Percentiles rank a stretch among this genome's conserved stretches.
Evolutionary conservation across 192 early-diverging fungal species (phyloP).

Genomic region (Glomus cerebriforme): DNA sequence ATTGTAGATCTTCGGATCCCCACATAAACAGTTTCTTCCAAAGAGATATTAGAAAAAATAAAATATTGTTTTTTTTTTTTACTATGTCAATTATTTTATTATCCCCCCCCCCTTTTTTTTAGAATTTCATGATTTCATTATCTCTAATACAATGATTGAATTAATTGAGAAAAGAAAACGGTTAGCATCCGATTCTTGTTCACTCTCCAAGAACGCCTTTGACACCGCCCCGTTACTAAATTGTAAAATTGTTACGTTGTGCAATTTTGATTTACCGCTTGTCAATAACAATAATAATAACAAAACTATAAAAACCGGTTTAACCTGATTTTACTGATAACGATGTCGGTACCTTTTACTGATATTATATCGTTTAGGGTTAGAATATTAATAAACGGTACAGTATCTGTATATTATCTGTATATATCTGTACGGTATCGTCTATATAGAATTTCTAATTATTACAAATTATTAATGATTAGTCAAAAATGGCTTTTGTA

Average conservation of each 20-base stretch:
- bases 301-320: neutral
- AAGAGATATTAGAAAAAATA: too few relatives aligned
- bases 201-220: neutral
- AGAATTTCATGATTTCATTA: too few relatives aligned
- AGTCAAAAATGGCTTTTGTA: neutral
- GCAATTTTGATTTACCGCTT: neutral
- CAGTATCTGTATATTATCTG: neutral
- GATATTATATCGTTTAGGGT: neutral
- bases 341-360: neutral
- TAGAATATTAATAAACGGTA: neutral
- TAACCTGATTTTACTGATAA: neutral
- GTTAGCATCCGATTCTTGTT: neutral
- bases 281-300: neutral
- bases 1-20: too few relatives aligned
- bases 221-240: neutral
- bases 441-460: neutral
- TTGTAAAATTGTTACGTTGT: neutral
- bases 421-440: neutral
- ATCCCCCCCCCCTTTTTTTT: too few relatives aligned
- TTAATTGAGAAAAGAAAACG: neutral
- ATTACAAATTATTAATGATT: neutral
- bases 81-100: too few relatives aligned
- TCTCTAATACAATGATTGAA: too few relatives aligned
- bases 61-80: too few relatives aligned
- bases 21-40: too few relatives aligned